Evolutionary conservation across 192 early-diverging fungal genomes (phyloP), one percentile per base, ranked within the genome.

Genomic region (Coemansia sp.): DNA sequence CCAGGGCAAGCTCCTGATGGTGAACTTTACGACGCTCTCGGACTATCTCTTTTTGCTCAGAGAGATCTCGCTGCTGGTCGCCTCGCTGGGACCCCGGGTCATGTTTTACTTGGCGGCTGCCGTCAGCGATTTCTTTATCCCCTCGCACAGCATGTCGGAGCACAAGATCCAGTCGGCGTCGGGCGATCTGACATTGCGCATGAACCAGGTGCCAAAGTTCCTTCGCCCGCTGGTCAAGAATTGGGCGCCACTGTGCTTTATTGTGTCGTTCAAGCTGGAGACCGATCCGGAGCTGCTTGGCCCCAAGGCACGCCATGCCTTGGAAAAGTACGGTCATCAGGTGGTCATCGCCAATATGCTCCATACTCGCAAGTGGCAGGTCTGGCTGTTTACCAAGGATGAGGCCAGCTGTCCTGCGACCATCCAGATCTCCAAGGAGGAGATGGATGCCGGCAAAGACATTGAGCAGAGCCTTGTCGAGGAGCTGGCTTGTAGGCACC

Each of bases 51-150:
- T 97, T 66, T 71, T 93, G 29, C 83, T 99, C 18, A 86, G 91
- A 7, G 82, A 84, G 32, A 84, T 89, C 14, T 88, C 93, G 1
- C 69, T 81, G 32, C 75, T 88, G 36, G 76, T 97, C 67, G 82
- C 87, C 6, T 67, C 66, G 11, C 58, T 95, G 55, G 79, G 87
- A 8, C 68, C 86, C 4, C 75, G 80, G 10, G 90, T 88, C 19
- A 92, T 99, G 91, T 95, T 90, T 71, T 99, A 98, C 66, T 78
- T 99, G 29, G 97, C 97, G 0, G 97, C 97, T 3, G 97, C 97
- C 9, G 97, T 99, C 42, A 92, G 89, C 58, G 97, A 99, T 61
- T 99, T 99, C 65, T 99, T 95, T 65, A 94, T 99, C 74, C 97
- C 97, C 2, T 72, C 84, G n/a, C 77, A 86, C 42, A 92, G 87